Conservation (phyloP, 2,329 filamentous ascomycete genomes). For the Aspergillus intermedius region DNA sequence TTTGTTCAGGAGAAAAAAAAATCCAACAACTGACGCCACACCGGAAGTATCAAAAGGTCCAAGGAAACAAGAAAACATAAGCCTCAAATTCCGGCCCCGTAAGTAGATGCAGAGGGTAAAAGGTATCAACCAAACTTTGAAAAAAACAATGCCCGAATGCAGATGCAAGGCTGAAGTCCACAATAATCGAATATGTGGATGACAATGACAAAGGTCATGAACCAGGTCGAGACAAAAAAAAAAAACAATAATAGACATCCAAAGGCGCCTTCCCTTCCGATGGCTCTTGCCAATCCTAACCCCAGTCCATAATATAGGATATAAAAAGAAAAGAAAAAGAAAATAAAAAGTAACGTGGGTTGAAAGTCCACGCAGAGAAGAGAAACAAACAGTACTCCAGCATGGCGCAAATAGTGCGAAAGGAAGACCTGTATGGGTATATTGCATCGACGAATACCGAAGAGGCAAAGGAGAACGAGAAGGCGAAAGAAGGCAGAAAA, state of each 20-base stretch:
- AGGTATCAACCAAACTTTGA: conserved; percentile 19
- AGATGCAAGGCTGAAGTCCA: conserved; percentile 14
- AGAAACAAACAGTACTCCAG: conserved; percentile 9
- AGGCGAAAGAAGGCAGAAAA: not conserved
- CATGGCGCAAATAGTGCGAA: conserved; percentile 2
- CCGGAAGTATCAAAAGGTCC: conserved; percentile 14
- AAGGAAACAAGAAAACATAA: conserved; percentile 15
- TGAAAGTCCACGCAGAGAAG: conserved; percentile 2
- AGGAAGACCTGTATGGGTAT: not conserved
- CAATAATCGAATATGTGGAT: not conserved
- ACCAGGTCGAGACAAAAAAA: conserved; percentile 5
- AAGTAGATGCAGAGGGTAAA: conserved; percentile 12
- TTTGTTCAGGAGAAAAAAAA: conserved; percentile 11
- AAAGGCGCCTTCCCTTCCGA: conserved; percentile 14
- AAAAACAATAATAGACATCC: conserved; percentile 5
- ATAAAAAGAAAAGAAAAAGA: conserved; percentile 4
- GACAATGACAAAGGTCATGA: conserved; percentile 3
- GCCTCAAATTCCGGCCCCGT: conserved; percentile 15
- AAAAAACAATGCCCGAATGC: conserved; percentile 12
- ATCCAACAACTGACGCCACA: conserved; percentile 23
- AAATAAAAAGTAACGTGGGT: not conserved
- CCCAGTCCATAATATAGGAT: conserved; percentile 10
- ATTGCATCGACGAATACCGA: not conserved
- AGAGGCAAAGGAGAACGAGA: not conserved
- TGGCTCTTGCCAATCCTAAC: conserved; percentile 8